Evolutionary conservation across 208 protist genomes (phyloP).

Genomic region (Crithidia bombi): DNA sequence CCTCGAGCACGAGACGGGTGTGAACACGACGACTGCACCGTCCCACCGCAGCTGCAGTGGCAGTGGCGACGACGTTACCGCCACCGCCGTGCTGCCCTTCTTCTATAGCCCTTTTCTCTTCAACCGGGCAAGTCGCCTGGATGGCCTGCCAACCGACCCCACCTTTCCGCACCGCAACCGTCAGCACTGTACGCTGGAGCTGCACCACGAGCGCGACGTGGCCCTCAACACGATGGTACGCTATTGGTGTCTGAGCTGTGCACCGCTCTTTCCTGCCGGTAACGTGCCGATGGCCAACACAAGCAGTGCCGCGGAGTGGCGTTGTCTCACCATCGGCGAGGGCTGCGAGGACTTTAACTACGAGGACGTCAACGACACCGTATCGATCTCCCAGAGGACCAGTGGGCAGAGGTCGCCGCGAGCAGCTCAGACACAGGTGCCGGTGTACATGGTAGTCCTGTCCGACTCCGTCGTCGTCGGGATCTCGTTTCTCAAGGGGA

Average conservation of each 20-base stretch:
- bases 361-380: slow-evolving; percentile 29
- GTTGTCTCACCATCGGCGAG: slow-evolving; percentile 45
- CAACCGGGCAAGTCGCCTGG: slow-evolving; percentile 38
- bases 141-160: slow-evolving; percentile 25
- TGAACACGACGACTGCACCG: slow-evolving; percentile 4
- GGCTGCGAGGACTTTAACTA: slow-evolving; percentile 52
- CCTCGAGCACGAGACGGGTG: slow-evolving; percentile 24
- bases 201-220: slow-evolving; percentile 45
- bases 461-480: slow-evolving; percentile 58
- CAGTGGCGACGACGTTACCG: background rate
- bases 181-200: slow-evolving; percentile 58
- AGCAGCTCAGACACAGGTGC: background rate
- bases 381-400: too few species aligned
- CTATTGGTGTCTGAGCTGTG: slow-evolving; percentile 78
- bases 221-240: slow-evolving; percentile 37
- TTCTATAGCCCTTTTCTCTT: slow-evolving; percentile 76
- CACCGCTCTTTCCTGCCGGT: slow-evolving; percentile 67
- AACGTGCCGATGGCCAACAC: slow-evolving; percentile 48
- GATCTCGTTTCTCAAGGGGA: slow-evolving; percentile 59
- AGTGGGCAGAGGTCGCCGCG: background rate
- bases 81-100: slow-evolving; percentile 18
- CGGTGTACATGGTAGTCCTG: slow-evolving; percentile 64
- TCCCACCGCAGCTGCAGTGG: slow-evolving; percentile 6
- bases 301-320: slow-evolving; percentile 50
- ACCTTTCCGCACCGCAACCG: slow-evolving; percentile 32